phyloP scores from a whole-genome alignment of 345 rosid genomes.

The Anastatica hierochuntica region DNA sequence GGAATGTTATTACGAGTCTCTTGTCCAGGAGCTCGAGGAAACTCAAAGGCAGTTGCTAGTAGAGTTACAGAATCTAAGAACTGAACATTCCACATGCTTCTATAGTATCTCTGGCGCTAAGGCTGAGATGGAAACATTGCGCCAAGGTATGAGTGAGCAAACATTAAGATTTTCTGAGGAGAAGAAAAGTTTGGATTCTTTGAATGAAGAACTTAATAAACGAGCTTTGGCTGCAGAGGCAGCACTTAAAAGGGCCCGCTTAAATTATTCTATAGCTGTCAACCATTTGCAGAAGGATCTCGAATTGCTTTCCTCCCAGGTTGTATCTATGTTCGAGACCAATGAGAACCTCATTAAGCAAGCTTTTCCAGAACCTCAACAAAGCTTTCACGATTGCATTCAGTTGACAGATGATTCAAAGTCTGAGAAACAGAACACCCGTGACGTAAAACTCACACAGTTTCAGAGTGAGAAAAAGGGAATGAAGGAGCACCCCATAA shows the following conservation, averaged over 20 bases:
- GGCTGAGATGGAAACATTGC: constrained; percentile 76
- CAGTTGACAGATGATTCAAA: constrained; percentile 26
- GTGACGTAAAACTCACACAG: constrained; percentile 29
- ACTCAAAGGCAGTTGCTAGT: constrained; percentile 84
- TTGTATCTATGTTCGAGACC: constrained; percentile 79
- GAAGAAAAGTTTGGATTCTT: constrained; percentile 46
- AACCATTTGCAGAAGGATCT: constrained; percentile 93
- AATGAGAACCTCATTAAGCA: constrained; percentile 85
- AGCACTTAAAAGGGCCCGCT: constrained; percentile 88
- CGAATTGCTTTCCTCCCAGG: constrained; percentile 82
- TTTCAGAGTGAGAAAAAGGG: constrained; percentile 35
- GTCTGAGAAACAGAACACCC: constrained; percentile 28
- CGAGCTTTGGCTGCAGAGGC: constrained; percentile 73
- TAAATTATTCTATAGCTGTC: constrained; percentile 92
- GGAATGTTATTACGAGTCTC: constrained; percentile 95
- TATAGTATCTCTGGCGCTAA: constrained; percentile 61
- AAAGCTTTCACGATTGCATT: constrained; percentile 27
- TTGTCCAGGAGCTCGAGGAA: constrained; percentile 96
- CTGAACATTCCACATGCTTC: constrained; percentile 74
- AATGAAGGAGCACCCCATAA: constrained; percentile 40
- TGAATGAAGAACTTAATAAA: constrained; percentile 72
- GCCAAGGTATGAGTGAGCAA: constrained; percentile 51
- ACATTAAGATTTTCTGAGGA: constrained; percentile 55
- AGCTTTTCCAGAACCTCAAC: constrained; percentile 59
- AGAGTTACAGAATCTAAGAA: constrained; percentile 86